A percentile compares a stretch with the other conserved stretches of the same genome.
Conservation (phyloP, 306 rosid genomes). For the Lathyrus oleraceus region DNA sequence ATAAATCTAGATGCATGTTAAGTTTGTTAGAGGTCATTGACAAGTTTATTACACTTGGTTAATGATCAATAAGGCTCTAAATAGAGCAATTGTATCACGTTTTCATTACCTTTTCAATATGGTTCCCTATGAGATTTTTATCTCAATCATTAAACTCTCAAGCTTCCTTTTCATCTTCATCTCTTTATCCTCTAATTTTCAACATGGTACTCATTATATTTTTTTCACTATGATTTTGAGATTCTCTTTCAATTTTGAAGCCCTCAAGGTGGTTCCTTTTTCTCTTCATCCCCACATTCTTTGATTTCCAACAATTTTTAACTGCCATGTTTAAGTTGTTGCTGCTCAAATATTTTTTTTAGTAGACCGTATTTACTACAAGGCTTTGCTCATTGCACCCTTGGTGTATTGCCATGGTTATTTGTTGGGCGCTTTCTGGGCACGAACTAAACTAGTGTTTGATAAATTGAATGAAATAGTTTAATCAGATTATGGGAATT, state of each 20-base stretch:
- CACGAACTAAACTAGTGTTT: too few relatives aligned
- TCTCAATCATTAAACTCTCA: not conserved
- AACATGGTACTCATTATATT: not conserved
- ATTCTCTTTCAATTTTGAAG: too few relatives aligned
- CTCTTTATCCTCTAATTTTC: not conserved
- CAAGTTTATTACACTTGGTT: not conserved
- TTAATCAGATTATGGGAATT: too few relatives aligned
- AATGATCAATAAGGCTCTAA: not conserved
- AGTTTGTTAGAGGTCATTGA: not conserved
- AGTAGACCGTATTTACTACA: not conserved
- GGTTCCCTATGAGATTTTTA: not conserved
- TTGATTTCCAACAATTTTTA: not conserved
- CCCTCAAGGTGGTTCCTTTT: not conserved
- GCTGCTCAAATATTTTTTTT: not conserved
- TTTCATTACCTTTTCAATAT: not conserved
- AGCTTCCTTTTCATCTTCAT: not conserved
- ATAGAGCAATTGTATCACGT: not conserved
- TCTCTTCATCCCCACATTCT: not conserved
- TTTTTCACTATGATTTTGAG: too few relatives aligned
- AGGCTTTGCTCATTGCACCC: not conserved
- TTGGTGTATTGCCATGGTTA: too few relatives aligned
- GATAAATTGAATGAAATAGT: too few relatives aligned
- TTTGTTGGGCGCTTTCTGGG: too few relatives aligned
- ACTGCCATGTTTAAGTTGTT: not conserved
- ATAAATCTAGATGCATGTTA: not conserved